Evolutionary conservation across 345 rosid genomes (phyloP), one percentile per base, ranked within the genome.

Genomic region (Citrus maxima): DNA sequence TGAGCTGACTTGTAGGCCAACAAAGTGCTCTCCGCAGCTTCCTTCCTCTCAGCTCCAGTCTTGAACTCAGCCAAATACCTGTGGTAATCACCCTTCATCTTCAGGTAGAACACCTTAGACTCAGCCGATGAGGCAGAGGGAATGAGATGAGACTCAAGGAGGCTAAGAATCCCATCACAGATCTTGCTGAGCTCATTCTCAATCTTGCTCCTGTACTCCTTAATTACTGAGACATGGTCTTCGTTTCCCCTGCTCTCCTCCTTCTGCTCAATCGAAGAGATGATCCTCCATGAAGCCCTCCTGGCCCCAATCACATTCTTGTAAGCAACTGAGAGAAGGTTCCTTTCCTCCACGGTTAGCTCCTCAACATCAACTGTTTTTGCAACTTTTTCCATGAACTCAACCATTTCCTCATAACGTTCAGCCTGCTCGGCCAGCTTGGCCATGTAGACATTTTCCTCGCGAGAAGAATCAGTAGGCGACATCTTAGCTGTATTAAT

Each of bases 231-330:
- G 30, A 95, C 98, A 61, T 95, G 97, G 76, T 93, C 98, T 60
- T 79, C 90, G 76, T 95, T 95, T 7, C 99, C 98, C 82, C 95
- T 86, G 87, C 95, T 91, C 74, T 95, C 99, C 85, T 95, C 99
- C 86, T 95, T 95, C 82, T 94, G 98, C 88, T 96, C 99, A 73
- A 96, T 96, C 82, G 98, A 96, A 80, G 99, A 96, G 73, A 96
- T 94, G 67, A 96, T 96, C 87, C 98, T 94, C 99, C 99, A 96
- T 3, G 98, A 94, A 81, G 98, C 98, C 84, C 99, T 91, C 86
- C 99, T 90, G 7, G 97, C 97, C n/a, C 99, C 99, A 76, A 94
- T 94, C 60, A 96, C 98, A 81, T 93, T 96, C 88, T 96, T 96
- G 91, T 94, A 96, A 56, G 99, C 99, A 58, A 95, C 98, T 67